These are phyloP conservation scores for Penicillium argentinense DNA, from an alignment of 495 filamentous ascomycete genomes.

Conservation along the genomic window DNA sequence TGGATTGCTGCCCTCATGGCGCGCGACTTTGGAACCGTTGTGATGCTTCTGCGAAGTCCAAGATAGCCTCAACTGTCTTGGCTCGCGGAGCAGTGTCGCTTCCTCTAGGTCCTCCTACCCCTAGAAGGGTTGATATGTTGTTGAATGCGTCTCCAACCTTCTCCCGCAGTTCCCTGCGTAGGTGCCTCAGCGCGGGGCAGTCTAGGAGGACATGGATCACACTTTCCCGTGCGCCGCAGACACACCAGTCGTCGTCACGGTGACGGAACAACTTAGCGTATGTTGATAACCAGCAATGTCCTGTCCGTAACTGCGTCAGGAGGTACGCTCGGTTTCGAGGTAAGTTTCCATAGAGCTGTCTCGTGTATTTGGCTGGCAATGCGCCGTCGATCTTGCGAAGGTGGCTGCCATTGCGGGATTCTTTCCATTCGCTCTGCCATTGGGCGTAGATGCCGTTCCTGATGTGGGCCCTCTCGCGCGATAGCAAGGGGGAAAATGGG, in stretches of 20 bases:
- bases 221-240: conserved; percentile 20
- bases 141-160: conserved; percentile 24
- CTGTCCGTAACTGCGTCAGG: conserved; percentile 22
- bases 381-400: too few species aligned
- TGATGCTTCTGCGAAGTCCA: conserved; percentile 32
- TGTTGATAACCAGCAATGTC: conserved; percentile 18
- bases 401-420: conserved; percentile 6
- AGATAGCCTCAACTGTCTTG: conserved; percentile 21
- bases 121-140: conserved; percentile 24
- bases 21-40: conserved; percentile 29
- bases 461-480: conserved; percentile 12
- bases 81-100: conserved; percentile 17
- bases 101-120: conserved; percentile 22
- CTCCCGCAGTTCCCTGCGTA: conserved; percentile 10
- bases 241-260: conserved; percentile 18
- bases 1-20: conserved; percentile 29
- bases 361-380: conserved; percentile 15
- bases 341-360: conserved; percentile 15
- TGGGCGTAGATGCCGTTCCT: conserved; percentile 1
- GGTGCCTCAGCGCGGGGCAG: conserved; percentile 12
- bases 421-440: conserved; percentile 18
- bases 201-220: conserved; percentile 20
- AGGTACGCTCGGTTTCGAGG: conserved; percentile 16
- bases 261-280: conserved; percentile 9
- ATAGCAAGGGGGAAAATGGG: conserved; percentile 16